Evolutionary conservation across 176 grass and related monocot genomes (phyloP).

Genomic region (Zea luxurians): DNA sequence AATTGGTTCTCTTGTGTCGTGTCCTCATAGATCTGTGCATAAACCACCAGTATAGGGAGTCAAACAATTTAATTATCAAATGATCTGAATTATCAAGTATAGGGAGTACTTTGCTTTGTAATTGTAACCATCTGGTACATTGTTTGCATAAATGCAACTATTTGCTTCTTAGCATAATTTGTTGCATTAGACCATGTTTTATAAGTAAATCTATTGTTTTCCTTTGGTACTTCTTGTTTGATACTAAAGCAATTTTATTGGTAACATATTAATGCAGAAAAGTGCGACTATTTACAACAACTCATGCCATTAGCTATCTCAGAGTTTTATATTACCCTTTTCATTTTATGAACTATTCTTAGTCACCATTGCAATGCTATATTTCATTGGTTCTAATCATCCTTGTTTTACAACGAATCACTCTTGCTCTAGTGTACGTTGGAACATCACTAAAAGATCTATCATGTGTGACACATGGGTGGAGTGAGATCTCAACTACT

Average conservation of each 20-base stretch:
- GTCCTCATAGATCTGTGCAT: too few species aligned
- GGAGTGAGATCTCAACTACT: conserved; percentile 88
- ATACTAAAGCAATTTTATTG: not conserved
- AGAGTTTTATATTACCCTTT: not conserved
- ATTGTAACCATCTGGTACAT: not conserved
- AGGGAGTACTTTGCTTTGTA: not conserved
- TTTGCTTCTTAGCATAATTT: conserved; percentile 24
- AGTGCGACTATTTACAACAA: not conserved
- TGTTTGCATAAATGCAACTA: conserved; percentile 10
- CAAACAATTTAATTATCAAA: too few species aligned
- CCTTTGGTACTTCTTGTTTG: not conserved
- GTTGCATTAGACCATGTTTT: not conserved
- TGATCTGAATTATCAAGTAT: too few species aligned
- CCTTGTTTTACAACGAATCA: conserved; percentile 74
- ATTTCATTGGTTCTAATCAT: conserved; percentile 32
- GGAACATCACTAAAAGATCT: conserved; percentile 98
- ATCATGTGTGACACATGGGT: conserved; percentile 95
- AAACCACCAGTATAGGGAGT: too few species aligned
- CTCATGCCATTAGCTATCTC: not conserved
- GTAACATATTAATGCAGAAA: conserved; percentile 1
- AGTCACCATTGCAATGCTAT: not conserved
- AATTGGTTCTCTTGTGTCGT: too few species aligned
- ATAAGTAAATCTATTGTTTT: conserved; percentile 7
- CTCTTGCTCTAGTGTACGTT: conserved; percentile 88
- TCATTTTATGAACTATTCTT: not conserved